Evolutionary conservation across 1,284 basidiomycete genomes (phyloP), one percentile per base, ranked within the genome.

Genomic region (Gomphus bonarii): DNA sequence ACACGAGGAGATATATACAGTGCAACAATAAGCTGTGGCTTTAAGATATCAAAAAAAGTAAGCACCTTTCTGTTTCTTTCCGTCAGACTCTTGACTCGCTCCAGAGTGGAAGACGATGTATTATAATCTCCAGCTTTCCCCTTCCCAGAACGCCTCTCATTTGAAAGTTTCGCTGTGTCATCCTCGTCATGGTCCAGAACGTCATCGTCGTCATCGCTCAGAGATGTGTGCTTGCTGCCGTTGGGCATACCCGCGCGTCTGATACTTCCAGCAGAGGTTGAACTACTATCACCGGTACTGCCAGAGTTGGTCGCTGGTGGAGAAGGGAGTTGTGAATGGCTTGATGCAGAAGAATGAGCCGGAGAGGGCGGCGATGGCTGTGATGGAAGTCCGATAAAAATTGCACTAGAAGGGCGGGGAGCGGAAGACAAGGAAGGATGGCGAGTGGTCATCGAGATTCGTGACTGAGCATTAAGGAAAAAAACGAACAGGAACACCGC

Each of bases 291-390:
- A 52, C 81, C 83, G 2, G 80, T 80, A 64, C 85, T 87, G 28
- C 84, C 85, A 18, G 85, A 88, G 65, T 88, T 88, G 25, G 87
- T 85, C 40, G 85, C 86, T 44, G 86, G 86, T 0, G 86, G 86
- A 16, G 85, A 88, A 1, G 86, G 87, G 6, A 89, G 49, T 16
- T 60, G 68, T 10, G 56, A 58, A 47, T 53, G 56, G 14, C 50
- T 44, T 25, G 47, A 51, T 40, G 55, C 28, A 16, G 56, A 53
- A 35, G 49, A 36, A 35, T 10, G 20, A 18, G n/a, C 56, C 22
- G 56, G 42, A 43, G 56, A 52, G 8, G 49, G 50, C n/a, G 56
- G 56, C 12, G 56, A 53, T 12, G 49, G 47, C 8, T 25, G 50
- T 9, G 50, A 40, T 18, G 31, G 38, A n/a, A 31, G 25, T 28